Base-by-base conservation (phyloP, 2,329 filamentous ascomycete genomes). In the Stagonosporopsis vannaccii region DNA sequence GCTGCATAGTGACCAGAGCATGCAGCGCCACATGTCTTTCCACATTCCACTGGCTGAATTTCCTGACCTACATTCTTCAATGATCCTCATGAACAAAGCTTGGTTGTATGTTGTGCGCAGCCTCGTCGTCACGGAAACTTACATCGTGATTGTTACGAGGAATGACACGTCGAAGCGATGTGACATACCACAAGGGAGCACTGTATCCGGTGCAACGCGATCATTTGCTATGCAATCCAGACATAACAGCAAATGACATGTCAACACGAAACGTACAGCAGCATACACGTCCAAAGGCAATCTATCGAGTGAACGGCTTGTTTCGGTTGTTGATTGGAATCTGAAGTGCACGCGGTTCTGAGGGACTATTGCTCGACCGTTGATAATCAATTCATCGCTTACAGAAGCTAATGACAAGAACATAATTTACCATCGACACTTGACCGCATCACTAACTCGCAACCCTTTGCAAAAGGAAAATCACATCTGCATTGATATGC, bases 141-240 rank as follows among this genome's bases (percentile, higher is more conserved):
- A 2, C 15, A 35, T n/a, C 20, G 19, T 19, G 8, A 23, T 39
- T 19, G 9, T 26, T 25, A 42, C 25, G 23, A 26, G 20, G 20
- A 25, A 39, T 39, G 22, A 30, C 28, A 28, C 17, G 13, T n/a
- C n/a, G 13, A 32, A 26, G 30, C 12, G 15, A 43, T 43, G 32
- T 25, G 32, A 54, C 32, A 25, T 44, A 17, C n/a, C 51, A 49
- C 51, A 49, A 44, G 20, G 17, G 33, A 44, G 25, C 2, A 44
- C 32, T 26, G 45, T 23, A 3, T 42, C n/a, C 30, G 2, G 47
- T 44, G 40, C 32, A 32, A 43, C 25, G 33, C 40, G 15, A 36
- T 30, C 22, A 28, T 36, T 37, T 35, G 12, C 32, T 20, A 33
- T 36, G 8, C 9, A 17, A 30, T 20, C 13, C 39, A 20, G 25